A percentile compares a stretch with the other conserved stretches of the same genome.
Conservation (phyloP, 805 yeast genomes). For the Hermanozyma aechmeae region DNA sequence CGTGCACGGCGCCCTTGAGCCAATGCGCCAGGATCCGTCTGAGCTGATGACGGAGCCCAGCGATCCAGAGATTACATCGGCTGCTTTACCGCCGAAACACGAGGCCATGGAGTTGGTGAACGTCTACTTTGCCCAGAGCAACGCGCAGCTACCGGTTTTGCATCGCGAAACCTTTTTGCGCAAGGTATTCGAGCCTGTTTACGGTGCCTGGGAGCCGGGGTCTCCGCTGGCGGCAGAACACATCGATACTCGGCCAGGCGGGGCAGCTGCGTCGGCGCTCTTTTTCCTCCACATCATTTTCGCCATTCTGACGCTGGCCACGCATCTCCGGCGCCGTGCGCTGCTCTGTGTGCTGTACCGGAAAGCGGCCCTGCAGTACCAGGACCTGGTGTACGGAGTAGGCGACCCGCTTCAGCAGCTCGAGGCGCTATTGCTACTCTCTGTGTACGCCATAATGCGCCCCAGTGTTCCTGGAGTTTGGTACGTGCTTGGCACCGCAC, state of each 20-base stretch:
- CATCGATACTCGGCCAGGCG: constrained; percentile 43
- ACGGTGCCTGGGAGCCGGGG: constrained; percentile 53
- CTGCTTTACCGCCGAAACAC: constrained; percentile 57
- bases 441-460: constrained; percentile 73
- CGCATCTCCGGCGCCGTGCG: constrained; percentile 58
- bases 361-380: constrained; percentile 51
- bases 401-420: constrained; percentile 58
- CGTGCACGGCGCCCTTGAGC: constrained; percentile 21
- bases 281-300: constrained; percentile 70
- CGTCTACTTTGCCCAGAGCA: constrained; percentile 67
- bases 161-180: constrained; percentile 72
- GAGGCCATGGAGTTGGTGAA: constrained; percentile 60
- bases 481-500: constrained; percentile 77
- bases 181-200: constrained; percentile 65
- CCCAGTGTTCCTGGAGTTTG: constrained; percentile 91
- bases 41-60: constrained; percentile 8
- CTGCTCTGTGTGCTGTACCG: constrained; percentile 63
- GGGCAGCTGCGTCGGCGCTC: constrained; percentile 38
- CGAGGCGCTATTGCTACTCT: constrained; percentile 60
- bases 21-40: constrained; percentile 7
- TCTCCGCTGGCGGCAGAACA: constrained; percentile 51
- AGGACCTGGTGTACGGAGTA: constrained; percentile 48
- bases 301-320: constrained; percentile 72
- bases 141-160: constrained; percentile 74
- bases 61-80: constrained; percentile 22